These are phyloP conservation scores for Yueomyces sp. DNA, from an alignment of 1,139 yeast genomes.

Conservation along the genomic window DNA sequence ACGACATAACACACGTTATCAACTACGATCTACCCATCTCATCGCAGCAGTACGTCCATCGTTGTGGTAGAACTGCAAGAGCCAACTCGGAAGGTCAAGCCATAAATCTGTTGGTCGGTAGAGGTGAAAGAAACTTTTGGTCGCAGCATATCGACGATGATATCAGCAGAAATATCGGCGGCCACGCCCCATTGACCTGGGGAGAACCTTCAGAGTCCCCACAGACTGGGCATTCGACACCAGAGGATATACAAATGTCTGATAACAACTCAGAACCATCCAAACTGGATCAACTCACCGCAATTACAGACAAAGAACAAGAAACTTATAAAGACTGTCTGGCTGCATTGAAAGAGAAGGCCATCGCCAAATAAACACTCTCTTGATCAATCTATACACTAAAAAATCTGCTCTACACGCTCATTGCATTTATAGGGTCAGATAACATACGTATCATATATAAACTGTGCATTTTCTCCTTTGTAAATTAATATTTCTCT, in stretches of 20 bases:
- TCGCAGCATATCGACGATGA: slow-evolving; percentile 37
- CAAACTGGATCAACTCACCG: slow-evolving; percentile 3
- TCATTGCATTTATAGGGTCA: too few species aligned
- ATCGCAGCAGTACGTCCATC: slow-evolving; percentile 82
- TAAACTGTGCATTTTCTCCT: too few species aligned
- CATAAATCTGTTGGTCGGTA: slow-evolving; percentile 55
- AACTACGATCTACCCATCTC: slow-evolving; percentile 88
- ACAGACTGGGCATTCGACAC: not conserved
- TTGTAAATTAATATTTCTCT: too few species aligned
- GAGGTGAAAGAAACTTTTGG: slow-evolving; percentile 60
- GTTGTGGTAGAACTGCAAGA: slow-evolving; percentile 95
- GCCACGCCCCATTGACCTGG: slow-evolving; percentile 8
- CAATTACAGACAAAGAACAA: slow-evolving; percentile 21
- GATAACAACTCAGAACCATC: not conserved
- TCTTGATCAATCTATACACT: too few species aligned
- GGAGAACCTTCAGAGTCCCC: slow-evolving; percentile 1
- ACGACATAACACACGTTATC: slow-evolving; percentile 58
- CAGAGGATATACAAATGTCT: not conserved
- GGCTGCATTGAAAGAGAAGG: slow-evolving; percentile 31
- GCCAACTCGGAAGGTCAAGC: slow-evolving; percentile 74
- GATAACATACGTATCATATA: too few species aligned
- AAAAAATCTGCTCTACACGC: too few species aligned
- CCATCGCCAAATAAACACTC: not conserved
- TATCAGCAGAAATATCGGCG: slow-evolving; percentile 23
- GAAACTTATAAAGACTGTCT: slow-evolving; percentile 33